A percentile compares a stretch with the other conserved stretches of the same genome.
These are phyloP conservation scores for Nitzschia putrida DNA, from an alignment of 108 stramenopile genomes.

Conservation along the genomic window DNA sequence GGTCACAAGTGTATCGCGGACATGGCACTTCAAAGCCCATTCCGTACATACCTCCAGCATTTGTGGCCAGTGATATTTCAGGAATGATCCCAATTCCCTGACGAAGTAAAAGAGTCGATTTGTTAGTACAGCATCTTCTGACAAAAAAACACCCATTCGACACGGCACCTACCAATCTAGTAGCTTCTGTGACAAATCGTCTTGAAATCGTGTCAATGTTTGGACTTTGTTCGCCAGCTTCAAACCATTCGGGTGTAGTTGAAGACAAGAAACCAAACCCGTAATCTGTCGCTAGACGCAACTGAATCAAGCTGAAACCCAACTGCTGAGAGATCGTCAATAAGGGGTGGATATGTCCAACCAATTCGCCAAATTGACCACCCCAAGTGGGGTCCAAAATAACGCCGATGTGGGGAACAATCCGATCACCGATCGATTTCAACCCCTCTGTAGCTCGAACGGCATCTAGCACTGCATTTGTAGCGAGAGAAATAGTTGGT, in stretches of 20 bases:
- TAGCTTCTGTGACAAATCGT: not conserved
- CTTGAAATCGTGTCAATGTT: not conserved
- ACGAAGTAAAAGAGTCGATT: not conserved
- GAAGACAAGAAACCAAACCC: constrained; percentile 8
- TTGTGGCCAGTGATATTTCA: constrained; percentile 33
- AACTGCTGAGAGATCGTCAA: constrained; percentile 12
- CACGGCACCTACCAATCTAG: constrained; percentile 5
- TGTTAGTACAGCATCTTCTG: not conserved
- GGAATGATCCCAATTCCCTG: constrained; percentile 41
- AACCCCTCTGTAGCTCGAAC: too few species aligned
- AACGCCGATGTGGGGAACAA: constrained; percentile 19
- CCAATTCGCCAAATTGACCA: not conserved
- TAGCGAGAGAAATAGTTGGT: too few species aligned
- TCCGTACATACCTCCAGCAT: constrained; percentile 33
- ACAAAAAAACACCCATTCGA: not conserved
- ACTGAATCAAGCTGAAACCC: constrained; percentile 36
- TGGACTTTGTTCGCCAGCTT: not conserved
- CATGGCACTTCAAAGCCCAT: constrained; percentile 30
- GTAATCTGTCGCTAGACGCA: constrained; percentile 27
- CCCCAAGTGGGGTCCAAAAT: constrained; percentile 20
- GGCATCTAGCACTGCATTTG: too few species aligned
- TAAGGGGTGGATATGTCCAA: not conserved
- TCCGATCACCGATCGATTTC: not conserved
- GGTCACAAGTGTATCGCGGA: constrained; percentile 18
- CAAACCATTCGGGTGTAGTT: not conserved